phyloP scores from a whole-genome alignment of 345 rosid species.

The Eucalyptus tenuipes region DNA sequence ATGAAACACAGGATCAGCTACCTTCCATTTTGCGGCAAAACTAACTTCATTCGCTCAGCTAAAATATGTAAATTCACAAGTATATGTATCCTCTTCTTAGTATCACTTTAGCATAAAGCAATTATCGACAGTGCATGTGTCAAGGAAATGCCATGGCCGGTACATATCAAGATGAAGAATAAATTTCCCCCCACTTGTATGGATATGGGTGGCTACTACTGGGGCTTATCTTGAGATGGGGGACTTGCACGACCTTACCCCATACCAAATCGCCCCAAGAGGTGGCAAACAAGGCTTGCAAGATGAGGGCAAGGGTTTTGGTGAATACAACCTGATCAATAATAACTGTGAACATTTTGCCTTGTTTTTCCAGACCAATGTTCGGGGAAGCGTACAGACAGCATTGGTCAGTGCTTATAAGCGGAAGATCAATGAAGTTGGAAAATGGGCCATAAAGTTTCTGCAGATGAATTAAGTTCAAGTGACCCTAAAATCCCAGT shows the following conservation, averaged over 20 bases:
- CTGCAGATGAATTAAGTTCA: background rate
- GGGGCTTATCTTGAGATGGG: background rate
- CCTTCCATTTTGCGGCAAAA: too few relatives aligned
- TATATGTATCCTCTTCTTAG: too few relatives aligned
- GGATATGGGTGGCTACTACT: background rate
- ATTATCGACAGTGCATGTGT: too few relatives aligned
- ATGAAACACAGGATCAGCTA: too few relatives aligned
- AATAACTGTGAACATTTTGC: background rate
- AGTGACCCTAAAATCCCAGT: background rate
- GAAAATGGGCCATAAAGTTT: background rate
- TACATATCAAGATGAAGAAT: too few relatives aligned
- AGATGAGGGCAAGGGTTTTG: background rate
- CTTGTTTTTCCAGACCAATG: background rate
- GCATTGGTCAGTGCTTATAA: background rate
- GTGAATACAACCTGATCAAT: background rate
- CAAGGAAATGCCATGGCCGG: too few relatives aligned
- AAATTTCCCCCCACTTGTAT: background rate
- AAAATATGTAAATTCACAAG: too few relatives aligned
- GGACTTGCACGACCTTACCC: background rate
- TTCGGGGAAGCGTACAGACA: background rate
- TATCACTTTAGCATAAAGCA: too few relatives aligned
- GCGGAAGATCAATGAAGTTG: background rate
- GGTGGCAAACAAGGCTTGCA: background rate
- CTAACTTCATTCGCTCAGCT: too few relatives aligned
- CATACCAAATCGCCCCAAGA: background rate